A percentile compares a stretch with the other conserved stretches of the same genome.
Conservation (phyloP, 1,284 basidiomycete genomes). For the Mrakiaceae sp. region DNA sequence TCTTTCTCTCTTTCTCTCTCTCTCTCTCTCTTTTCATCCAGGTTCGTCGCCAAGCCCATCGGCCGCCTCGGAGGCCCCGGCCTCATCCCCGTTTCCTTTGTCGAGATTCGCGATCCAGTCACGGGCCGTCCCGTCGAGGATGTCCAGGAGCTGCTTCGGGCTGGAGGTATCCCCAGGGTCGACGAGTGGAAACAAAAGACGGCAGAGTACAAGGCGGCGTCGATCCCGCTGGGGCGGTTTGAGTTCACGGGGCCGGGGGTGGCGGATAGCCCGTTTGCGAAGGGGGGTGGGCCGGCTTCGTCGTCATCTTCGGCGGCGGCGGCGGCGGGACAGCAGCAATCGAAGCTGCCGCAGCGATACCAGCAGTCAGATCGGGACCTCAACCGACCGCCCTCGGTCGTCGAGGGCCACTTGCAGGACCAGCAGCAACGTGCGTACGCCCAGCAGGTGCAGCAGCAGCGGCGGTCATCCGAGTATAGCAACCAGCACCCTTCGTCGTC, state of each 20-base stretch:
- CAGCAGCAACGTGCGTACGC: neutral
- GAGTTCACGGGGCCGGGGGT: conserved; percentile 43
- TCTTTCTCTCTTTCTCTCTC: neutral
- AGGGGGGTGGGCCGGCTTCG: neutral
- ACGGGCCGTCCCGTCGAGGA: conserved; percentile 62
- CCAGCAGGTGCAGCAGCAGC: neutral
- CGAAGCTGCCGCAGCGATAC: neutral
- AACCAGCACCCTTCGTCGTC: neutral
- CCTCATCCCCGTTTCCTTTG: conserved; percentile 90
- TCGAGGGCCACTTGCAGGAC: neutral
- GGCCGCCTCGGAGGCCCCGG: conserved; percentile 88
- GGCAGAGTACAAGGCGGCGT: conserved; percentile 88
- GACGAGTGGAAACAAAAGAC: conserved; percentile 98
- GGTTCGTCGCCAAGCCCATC: conserved; percentile 74
- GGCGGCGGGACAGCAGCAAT: neutral
- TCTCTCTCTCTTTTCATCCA: conserved; percentile 21
- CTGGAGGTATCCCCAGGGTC: conserved; percentile 77
- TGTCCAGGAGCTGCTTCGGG: conserved; percentile 65
- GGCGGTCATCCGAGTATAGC: neutral
- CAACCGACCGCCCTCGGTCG: neutral
- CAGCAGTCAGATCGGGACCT: neutral
- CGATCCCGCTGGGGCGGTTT: conserved; percentile 84
- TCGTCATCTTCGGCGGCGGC: too few species aligned
- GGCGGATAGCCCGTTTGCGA: conserved; percentile 27
- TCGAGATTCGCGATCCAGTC: conserved; percentile 84